A percentile compares a stretch with the other conserved stretches of the same genome.
Conservation (phyloP, 2,329 filamentous ascomycete genomes). For the Parastagonospora nodorum region DNA sequence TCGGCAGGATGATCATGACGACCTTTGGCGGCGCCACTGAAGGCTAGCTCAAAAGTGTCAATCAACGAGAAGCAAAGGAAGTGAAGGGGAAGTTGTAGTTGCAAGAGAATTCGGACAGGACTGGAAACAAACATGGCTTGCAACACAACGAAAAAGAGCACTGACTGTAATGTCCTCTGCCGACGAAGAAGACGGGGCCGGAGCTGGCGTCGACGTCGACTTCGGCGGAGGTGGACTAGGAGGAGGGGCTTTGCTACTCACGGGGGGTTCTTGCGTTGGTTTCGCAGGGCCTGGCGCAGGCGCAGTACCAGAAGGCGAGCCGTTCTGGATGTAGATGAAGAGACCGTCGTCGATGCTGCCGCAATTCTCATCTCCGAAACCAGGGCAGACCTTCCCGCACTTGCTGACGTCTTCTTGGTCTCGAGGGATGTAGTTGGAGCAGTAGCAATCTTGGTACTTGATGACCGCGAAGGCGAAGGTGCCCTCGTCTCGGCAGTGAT, state of each 20-base stretch:
- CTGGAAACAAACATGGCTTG: slow-evolving; percentile 16
- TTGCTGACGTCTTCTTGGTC: slow-evolving; percentile 45
- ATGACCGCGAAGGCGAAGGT: slow-evolving; percentile 71
- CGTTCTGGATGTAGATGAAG: slow-evolving; percentile 67
- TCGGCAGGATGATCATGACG: slow-evolving; percentile 24
- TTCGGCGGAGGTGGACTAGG: slow-evolving; percentile 9
- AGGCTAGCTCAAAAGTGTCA: slow-evolving; percentile 41
- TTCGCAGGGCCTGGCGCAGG: slow-evolving; percentile 45
- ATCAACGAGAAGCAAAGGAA: slow-evolving; percentile 21
- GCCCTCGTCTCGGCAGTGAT: slow-evolving; percentile 57
- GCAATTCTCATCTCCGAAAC: slow-evolving; percentile 70
- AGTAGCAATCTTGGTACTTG: slow-evolving; percentile 72
- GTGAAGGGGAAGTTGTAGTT: slow-evolving; percentile 2
- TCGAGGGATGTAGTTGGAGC: slow-evolving; percentile 69
- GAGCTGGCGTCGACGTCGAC: slow-evolving; percentile 17
- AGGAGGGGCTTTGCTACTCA: slow-evolving; percentile 29
- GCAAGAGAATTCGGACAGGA: slow-evolving; percentile 4
- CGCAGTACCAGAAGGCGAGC: slow-evolving; percentile 63
- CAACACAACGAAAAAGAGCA: slow-evolving; percentile 28
- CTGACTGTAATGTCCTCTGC: slow-evolving; percentile 30
- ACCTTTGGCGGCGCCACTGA: slow-evolving; percentile 37
- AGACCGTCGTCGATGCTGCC: slow-evolving; percentile 60
- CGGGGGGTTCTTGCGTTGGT: slow-evolving; percentile 23
- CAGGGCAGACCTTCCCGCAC: slow-evolving; percentile 68
- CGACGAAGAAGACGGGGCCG: slow-evolving; percentile 19